Evolutionary conservation across 345 rosid species (phyloP).

Genomic region (Gynandropsis gynandra): DNA sequence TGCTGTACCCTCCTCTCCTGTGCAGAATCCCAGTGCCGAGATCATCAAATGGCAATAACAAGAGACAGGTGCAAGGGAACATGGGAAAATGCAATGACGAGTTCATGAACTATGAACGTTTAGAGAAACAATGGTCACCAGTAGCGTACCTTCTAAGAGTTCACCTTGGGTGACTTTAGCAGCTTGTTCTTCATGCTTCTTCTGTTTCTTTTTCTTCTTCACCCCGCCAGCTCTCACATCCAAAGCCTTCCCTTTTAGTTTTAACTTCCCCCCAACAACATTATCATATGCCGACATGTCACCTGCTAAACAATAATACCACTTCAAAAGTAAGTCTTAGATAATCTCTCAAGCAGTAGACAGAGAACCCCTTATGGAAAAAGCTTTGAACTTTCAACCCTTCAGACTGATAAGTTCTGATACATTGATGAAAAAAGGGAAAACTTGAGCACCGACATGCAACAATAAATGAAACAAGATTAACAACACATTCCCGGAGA

Average conservation of each 20-base stretch:
- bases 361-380: too few species aligned
- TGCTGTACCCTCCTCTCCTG: conserved; percentile 35
- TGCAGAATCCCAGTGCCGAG: background rate
- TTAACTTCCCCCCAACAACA: conserved; percentile 75
- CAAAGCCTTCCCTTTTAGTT: conserved; percentile 92
- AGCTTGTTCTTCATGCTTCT: conserved; percentile 41
- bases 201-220: conserved; percentile 71
- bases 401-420: too few species aligned
- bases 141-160: conserved; percentile 37
- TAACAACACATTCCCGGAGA: too few species aligned
- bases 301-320: conserved; percentile 20
- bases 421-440: too few species aligned
- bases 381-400: too few species aligned
- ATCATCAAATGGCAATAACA: background rate
- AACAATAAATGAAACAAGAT: too few species aligned
- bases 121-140: background rate
- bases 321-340: background rate
- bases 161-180: conserved; percentile 36
- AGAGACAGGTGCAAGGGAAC: background rate
- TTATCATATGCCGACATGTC: conserved; percentile 71
- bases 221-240: conserved; percentile 83
- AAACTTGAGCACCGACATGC: too few species aligned
- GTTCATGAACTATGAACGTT: background rate
- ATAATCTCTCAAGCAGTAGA: too few species aligned
- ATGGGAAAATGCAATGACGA: too few species aligned